Evolutionary conservation across 441 rosid genomes (phyloP), one percentile per base, ranked within the genome.

Genomic region (Bocquillonia castaneifolia): DNA sequence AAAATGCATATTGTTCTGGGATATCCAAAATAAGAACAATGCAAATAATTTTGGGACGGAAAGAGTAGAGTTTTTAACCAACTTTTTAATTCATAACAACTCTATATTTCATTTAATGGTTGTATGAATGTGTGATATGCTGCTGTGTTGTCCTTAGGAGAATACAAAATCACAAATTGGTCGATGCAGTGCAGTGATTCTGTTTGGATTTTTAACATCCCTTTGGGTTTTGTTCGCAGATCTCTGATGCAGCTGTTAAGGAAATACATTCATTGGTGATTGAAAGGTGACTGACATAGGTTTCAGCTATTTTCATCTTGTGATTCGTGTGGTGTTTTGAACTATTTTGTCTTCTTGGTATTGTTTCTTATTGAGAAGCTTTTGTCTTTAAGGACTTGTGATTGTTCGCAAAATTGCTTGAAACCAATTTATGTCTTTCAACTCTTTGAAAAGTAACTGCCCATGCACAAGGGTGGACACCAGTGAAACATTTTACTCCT

Each of bases 211-310:
- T 66, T 32, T 48, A 4, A 55, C 47, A 5, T 8, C 5, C 40
- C 26, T 54, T 59, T 54, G 58, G 29, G 12, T 78, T 73, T 75
- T 40, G 59, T 57, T 80, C 66, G 72, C 80, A 94, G 99, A 85
- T 94, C 64, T 90, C 97, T 67, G 86, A 92, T 66, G 97, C 84
- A 80, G 99, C 98, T 80, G 83, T 89, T 68, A 78, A 72, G 70
- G 90, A 82, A 72, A 86, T 94, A 74, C 90, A 79, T 72, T 78
- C 89, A 53, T 80, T 90, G 78, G 74, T 88, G 77, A 74, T 44
- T 74, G 92, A 88, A 81, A 92, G 99, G 99, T 88, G 74, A 74
- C 34, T 74, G 64, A 20, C 63, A 47, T 69, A 45, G 72, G 58
- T 44, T 67, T 64, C 67, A 68, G 34, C 75, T 36, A 66, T 40